Conservation (phyloP, 2,329 filamentous ascomycete genomes). For the Cadophora luteo-olivacea region DNA sequence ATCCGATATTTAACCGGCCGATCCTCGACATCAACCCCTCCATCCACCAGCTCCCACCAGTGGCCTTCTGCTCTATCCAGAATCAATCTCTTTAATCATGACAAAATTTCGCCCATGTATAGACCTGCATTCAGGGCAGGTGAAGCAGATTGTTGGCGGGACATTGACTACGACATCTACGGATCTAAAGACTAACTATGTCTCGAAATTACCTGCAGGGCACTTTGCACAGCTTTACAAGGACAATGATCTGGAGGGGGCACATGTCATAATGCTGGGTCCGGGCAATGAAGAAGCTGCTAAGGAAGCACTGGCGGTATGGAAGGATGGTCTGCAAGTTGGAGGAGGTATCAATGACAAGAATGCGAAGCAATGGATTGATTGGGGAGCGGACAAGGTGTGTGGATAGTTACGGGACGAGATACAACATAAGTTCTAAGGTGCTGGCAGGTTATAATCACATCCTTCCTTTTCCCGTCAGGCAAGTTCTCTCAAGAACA, state of each 20-base stretch:
- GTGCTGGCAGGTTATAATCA: constrained; percentile 84
- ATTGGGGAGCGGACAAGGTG: constrained; percentile 88
- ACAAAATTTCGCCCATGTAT: constrained; percentile 96
- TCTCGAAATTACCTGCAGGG: constrained; percentile 81
- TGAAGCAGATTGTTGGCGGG: constrained; percentile 98
- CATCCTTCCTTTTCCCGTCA: constrained; percentile 89
- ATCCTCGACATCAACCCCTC: constrained; percentile 7
- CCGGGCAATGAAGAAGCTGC: constrained; percentile 85
- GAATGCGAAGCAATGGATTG: constrained; percentile 88
- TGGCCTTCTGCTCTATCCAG: background rate
- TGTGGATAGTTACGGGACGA: constrained; percentile 8
- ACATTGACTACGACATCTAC: constrained; percentile 75
- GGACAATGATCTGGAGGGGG: constrained; percentile 74
- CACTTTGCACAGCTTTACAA: constrained; percentile 86
- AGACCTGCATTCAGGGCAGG: constrained; percentile 94
- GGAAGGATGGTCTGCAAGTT: constrained; percentile 84
- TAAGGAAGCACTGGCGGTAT: constrained; percentile 75
- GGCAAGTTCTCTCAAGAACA: constrained; percentile 81
- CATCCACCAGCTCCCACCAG: background rate
- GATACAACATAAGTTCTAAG: constrained; percentile 27
- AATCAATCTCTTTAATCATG: constrained; percentile 60
- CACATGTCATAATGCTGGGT: constrained; percentile 96
- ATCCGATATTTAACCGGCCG: constrained; percentile 1
- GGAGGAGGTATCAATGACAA: constrained; percentile 90
- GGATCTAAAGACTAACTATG: constrained; percentile 87